Base-by-base conservation (phyloP, 2,329 filamentous ascomycete genomes). In the Sclerotinia sclerotiorum region DNA sequence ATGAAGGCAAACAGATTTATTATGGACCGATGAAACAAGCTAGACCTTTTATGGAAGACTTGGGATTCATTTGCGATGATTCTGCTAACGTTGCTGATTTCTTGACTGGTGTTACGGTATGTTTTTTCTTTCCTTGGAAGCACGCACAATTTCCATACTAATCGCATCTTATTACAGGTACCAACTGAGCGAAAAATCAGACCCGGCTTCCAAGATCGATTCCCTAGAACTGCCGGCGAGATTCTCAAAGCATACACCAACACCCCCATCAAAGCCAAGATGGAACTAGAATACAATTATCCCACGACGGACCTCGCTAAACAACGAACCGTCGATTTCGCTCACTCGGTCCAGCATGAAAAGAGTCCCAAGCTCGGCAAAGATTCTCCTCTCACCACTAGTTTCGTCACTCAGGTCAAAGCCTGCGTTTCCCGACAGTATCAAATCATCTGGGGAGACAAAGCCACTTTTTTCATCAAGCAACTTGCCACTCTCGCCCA, bases 31-130 rank as follows among this genome's bases (percentile, higher is more conserved):
- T 82, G 71, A 78, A 81, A 7, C 80, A 88, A 69, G 89, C 89
- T 0, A 79, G 82, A 5, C 84, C 86, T 0, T 91, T 88, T 73
- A 88, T 91, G 83, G 87, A 90, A 73, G 77, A 81, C 0, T 78
- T 88, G 1, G 89, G 89, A 0, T 91, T 92, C 73, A 73, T 87
- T 32, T 90, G 85, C 72, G 81, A 82, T 0, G 83, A 87, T 7
- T 84, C 86, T 6, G 85, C 88, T 42, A 91, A 89, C 71, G 81
- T 88, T 0, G 87, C 84, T 6, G 89, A 91, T 73, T 91, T 82
- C 77, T 76, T 91, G 29, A 91, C 88, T 1, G 87, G 87, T 74
- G 84, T 76, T 24, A 72, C 72, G 0, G 74, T 75, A 67, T 52
- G 35, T n/a, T 27, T 4, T 48, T 39, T 17, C 27, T 8, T 44